Percentiles rank a stretch among this genome's conserved stretches.
These are phyloP conservation scores for Fraxinus angustifolia DNA, from an alignment of 305 asterid genomes.

Conservation along the genomic window DNA sequence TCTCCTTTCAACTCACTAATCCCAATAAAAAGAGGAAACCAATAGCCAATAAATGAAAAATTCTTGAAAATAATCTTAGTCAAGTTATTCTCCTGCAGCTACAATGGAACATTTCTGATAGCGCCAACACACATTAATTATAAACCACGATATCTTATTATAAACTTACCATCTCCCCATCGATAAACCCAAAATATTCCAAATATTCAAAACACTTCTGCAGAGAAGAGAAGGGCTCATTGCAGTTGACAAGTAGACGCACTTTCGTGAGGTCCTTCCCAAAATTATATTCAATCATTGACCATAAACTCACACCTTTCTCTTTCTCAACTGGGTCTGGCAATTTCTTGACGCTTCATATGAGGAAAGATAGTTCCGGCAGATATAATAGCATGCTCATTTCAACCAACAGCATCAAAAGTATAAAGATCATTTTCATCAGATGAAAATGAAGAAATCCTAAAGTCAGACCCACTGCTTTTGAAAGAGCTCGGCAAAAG, in stretches of 20 bases:
- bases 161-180: slow-evolving; percentile 8
- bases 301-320: slow-evolving; percentile 4
- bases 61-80: neutral
- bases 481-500: slow-evolving; percentile 6
- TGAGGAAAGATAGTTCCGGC: neutral
- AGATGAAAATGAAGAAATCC: slow-evolving; percentile 4
- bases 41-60: neutral
- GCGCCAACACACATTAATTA: neutral
- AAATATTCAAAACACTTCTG: slow-evolving; percentile 9
- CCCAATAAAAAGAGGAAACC: neutral
- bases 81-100: neutral
- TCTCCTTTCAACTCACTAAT: neutral
- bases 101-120: neutral
- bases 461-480: slow-evolving; percentile 2
- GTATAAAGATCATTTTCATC: neutral
- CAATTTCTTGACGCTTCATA: slow-evolving; percentile 1
- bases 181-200: slow-evolving; percentile 10
- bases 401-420: slow-evolving; percentile 4
- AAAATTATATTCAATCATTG: neutral
- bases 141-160: neutral
- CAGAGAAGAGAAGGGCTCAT: neutral
- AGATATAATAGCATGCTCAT: neutral
- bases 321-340: slow-evolving; percentile 11
- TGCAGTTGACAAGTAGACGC: slow-evolving; percentile 2
- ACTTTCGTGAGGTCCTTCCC: slow-evolving; percentile 13